Percentiles rank a stretch among this genome's conserved stretches.
Evolutionary conservation across 2,329 filamentous ascomycete genomes (phyloP).

Genomic region (Elsinoe perseae): DNA sequence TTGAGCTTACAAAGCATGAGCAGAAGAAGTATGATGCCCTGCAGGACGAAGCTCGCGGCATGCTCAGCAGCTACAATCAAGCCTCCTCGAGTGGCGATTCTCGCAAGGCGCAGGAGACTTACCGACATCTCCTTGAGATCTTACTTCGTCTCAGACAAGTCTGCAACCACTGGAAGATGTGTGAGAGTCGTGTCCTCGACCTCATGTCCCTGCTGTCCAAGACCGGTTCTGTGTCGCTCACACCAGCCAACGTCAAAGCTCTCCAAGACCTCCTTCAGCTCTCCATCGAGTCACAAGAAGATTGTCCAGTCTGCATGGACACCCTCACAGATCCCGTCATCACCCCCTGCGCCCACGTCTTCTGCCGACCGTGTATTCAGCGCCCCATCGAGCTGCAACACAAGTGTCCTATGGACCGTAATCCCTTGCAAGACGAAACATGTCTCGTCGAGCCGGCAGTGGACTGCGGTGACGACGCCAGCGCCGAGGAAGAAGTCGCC

Average conservation of each 20-base stretch:
- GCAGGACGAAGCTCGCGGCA: slow-evolving; percentile 66
- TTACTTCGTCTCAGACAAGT: slow-evolving; percentile 75
- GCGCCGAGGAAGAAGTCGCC: slow-evolving; percentile 36
- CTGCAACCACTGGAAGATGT: slow-evolving; percentile 84
- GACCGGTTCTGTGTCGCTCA: slow-evolving; percentile 60
- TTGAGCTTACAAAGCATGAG: slow-evolving; percentile 67
- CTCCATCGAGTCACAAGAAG: slow-evolving; percentile 70
- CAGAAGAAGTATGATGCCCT: slow-evolving; percentile 69
- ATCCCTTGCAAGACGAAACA: slow-evolving; percentile 53
- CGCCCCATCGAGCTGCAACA: slow-evolving; percentile 66
- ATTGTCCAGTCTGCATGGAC: slow-evolving; percentile 77
- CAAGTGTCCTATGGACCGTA: slow-evolving; percentile 79
- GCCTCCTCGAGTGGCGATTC: slow-evolving; percentile 16
- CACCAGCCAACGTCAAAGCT: slow-evolving; percentile 60
- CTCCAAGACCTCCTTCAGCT: slow-evolving; percentile 69
- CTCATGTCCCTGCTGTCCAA: slow-evolving; percentile 62
- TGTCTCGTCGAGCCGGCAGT: slow-evolving; percentile 58
- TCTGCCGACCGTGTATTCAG: slow-evolving; percentile 66
- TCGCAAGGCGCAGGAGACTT: slow-evolving; percentile 42
- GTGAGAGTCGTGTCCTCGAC: slow-evolving; percentile 64
- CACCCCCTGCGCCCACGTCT: slow-evolving; percentile 75
- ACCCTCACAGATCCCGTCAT: slow-evolving; percentile 65
- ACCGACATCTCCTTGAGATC: slow-evolving; percentile 70
- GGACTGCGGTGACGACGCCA: slow-evolving; percentile 39
- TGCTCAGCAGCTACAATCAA: slow-evolving; percentile 53